A percentile compares a stretch with the other conserved stretches of the same genome.
Conservation (phyloP, 129 eudicot species). For the Artemisia tridentata region DNA sequence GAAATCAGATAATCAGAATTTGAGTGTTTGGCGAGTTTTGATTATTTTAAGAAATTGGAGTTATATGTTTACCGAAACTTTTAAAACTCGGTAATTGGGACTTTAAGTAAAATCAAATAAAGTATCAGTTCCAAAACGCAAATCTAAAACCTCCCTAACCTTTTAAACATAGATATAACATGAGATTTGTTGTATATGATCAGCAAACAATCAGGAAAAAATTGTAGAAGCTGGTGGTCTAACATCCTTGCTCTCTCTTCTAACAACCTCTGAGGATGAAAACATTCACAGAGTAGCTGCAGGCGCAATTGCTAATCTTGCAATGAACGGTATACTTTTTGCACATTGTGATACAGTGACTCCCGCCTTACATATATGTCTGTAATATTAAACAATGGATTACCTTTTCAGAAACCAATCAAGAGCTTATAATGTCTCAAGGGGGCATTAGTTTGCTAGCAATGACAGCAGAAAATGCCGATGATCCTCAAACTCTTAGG, state of each 20-base stretch:
- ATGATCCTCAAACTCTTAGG: constrained; percentile 97
- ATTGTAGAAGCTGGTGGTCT: constrained; percentile 98
- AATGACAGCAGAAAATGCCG: constrained; percentile 74
- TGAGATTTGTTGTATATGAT: constrained; percentile 13
- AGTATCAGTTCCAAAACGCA: not conserved
- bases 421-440: constrained; percentile 91
- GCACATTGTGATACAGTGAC: not conserved
- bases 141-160: not conserved
- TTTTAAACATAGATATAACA: not conserved
- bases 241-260: constrained; percentile 73
- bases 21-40: not conserved
- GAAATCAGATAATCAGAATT: not conserved
- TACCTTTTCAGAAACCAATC: constrained; percentile 64
- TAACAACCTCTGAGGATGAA: constrained; percentile 73
- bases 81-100: not conserved
- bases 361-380: not conserved
- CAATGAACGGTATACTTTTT: constrained; percentile 68
- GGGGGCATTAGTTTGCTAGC: constrained; percentile 77
- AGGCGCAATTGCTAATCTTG: constrained; percentile 93
- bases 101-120: not conserved
- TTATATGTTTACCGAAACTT: not conserved
- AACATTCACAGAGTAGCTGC: constrained; percentile 91
- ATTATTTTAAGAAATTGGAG: not conserved
- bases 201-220: constrained; percentile 87
- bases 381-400: not conserved